Conservation (phyloP, 768 basidiomycete genomes). For the Coprinellus aureogranulatus region DNA sequence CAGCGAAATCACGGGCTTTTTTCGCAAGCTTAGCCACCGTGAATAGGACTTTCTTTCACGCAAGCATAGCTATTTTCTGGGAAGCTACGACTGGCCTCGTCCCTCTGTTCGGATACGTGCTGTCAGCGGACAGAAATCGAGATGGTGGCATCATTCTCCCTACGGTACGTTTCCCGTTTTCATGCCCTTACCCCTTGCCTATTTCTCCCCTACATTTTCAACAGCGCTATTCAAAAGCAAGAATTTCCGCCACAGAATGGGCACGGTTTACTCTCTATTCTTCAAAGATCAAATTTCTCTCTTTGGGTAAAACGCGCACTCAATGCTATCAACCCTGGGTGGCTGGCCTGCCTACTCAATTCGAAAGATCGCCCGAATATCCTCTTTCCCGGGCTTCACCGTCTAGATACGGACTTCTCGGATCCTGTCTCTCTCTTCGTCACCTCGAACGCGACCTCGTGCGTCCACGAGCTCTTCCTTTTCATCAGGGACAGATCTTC, state of each 20-base stretch:
- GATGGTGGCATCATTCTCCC: background rate
- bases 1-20: background rate
- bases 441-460: background rate
- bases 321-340: background rate
- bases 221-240: background rate
- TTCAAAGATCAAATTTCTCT: background rate
- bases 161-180: too few species aligned
- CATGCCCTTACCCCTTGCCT: background rate
- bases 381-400: background rate
- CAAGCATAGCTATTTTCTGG: background rate
- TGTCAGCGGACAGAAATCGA: background rate
- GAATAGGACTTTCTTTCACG: background rate
- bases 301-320: background rate
- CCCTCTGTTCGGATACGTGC: background rate
- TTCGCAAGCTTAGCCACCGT: background rate
- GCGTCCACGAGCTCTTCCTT: too few species aligned
- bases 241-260: background rate
- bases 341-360: background rate
- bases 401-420: background rate
- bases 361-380: background rate
- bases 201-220: background rate
- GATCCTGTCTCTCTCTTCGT: background rate
- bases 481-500: too few species aligned
- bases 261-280: background rate
- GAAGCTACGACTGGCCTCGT: background rate